Base-by-base conservation (phyloP, 2,329 filamentous ascomycete species). In the Aspergillus carbonarius region DNA sequence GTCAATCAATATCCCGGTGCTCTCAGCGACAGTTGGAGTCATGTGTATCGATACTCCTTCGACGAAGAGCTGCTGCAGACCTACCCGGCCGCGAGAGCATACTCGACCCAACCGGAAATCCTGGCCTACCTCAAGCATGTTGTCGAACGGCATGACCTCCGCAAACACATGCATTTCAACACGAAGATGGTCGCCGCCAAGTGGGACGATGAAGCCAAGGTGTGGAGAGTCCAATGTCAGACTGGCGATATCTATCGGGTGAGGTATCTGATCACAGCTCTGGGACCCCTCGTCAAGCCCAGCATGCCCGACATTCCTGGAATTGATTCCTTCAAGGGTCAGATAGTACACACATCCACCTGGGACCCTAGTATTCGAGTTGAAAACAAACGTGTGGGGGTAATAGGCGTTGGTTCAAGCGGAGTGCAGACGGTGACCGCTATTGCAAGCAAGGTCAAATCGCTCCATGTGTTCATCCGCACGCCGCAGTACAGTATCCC, bases 251-350 rank as follows among this genome's bases (percentile, higher is more conserved):
- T 55, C 0, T 60, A 58, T 44, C 30, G 9, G 0, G 47, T 55
- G 1, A 52, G 56, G 5, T 67, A 64, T 35, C 42, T 70, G 2
- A 25, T 69, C n/a, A 62, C 44, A 1, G 63, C 63, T 3, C 20
- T 65, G 5, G 68, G 68, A 1, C 4, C 63, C 3, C 57, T 66
- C 1, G 54, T 57, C 63, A 79, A 80, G 60, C 82, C 77, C 71
- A 73, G 76, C 53, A 82, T 79, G 76, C 84, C 84, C 1, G 75
- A 78, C 17, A 79, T 86, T 20, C 76, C 79, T 0, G 85, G 84
- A 0, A 60, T 82, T 0, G 63, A 78, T 1, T 73, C 71, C n/a
- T 88, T 84, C 72, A 69, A 77, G 49, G 84, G 84, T 8, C 67
- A 71, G 9, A 71, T 85, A 7, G 73, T 84, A 25, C 84, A 87